Base-by-base conservation (phyloP, 2,329 filamentous ascomycete genomes). In the Fusarium anguioides region DNA sequence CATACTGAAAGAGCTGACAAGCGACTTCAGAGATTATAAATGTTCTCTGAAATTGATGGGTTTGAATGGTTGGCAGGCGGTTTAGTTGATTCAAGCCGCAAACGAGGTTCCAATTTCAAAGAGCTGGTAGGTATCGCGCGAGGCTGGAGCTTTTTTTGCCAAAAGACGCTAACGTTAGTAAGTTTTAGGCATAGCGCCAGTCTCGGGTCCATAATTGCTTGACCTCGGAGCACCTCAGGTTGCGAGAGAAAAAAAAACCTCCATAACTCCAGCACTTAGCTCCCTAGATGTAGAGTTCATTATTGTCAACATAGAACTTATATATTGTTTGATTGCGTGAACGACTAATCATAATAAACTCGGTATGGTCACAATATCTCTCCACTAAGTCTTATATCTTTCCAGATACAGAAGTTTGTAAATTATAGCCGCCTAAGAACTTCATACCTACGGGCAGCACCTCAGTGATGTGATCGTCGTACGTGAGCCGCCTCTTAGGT, bases 1-100 rank as follows among this genome's bases (percentile, higher is more conserved):
- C 92, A 96, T 96, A 61, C 63, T 87, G 55, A 44, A 45, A 64
- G 66, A 64, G 61, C 53, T 65, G 51, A 64, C 36, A 64, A 64
- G 53, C 61, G 64, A 63, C 59, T 63, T 48, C 49, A 59, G 58
- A 61, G 58, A 56, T 46, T 24, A 33, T 31, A 24, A 27, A 31
- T 23, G 35, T 39, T 61, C 62, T 63, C 60, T 54, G 49, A 54
- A 63, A 70, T 60, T 72, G 72, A 73, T 71, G 52, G 64, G 37
- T 46, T 51, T 56, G 60, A 64, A 48, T 60, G 58, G 58, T 70
- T 70, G 57, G 53, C 46, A 65, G 64, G 52, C 64, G 53, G 59
- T 64, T 66, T 55, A 57, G 63, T 69, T 64, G 64, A 73, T 67
- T 72, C 67, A 71, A 75, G 68, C 66, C 69, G 72, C 73, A 69